Conservation (phyloP, 441 rosid genomes). For the Gossypium laxum region DNA sequence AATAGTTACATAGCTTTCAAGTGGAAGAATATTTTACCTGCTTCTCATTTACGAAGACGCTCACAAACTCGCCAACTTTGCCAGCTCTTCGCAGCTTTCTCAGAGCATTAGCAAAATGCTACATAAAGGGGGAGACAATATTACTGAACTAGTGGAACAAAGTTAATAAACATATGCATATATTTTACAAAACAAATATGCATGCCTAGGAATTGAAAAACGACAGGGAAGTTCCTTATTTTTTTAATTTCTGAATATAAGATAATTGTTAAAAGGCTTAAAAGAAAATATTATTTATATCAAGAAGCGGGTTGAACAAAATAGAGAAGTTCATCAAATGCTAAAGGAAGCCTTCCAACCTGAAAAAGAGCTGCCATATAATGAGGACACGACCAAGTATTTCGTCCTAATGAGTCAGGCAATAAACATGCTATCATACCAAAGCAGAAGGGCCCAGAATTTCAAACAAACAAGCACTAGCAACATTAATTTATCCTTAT, state of each 20-base stretch:
- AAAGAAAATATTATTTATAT: not conserved
- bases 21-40: constrained; percentile 48
- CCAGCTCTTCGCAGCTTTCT: constrained; percentile 88
- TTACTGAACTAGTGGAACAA: constrained; percentile 11
- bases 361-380: not conserved
- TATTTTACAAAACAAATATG: not conserved
- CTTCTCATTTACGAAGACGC: constrained; percentile 78
- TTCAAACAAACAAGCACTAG: constrained; percentile 1
- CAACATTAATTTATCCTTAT: not conserved
- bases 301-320: not conserved
- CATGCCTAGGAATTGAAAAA: not conserved
- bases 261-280: not conserved
- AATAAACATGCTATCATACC: not conserved
- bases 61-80: constrained; percentile 81
- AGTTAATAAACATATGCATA: not conserved
- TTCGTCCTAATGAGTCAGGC: not conserved
- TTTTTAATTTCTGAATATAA: not conserved
- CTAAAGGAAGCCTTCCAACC: not conserved
- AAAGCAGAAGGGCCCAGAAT: not conserved
- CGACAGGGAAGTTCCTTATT: not conserved
- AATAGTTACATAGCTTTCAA: not conserved
- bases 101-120: constrained; percentile 61
- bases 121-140: constrained; percentile 21
- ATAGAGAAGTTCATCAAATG: not conserved
- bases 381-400: not conserved